A percentile compares a stretch with the other conserved stretches of the same genome.
phyloP scores from a whole-genome alignment of 768 basidiomycete species.

The Xerocomellus intermedius region DNA sequence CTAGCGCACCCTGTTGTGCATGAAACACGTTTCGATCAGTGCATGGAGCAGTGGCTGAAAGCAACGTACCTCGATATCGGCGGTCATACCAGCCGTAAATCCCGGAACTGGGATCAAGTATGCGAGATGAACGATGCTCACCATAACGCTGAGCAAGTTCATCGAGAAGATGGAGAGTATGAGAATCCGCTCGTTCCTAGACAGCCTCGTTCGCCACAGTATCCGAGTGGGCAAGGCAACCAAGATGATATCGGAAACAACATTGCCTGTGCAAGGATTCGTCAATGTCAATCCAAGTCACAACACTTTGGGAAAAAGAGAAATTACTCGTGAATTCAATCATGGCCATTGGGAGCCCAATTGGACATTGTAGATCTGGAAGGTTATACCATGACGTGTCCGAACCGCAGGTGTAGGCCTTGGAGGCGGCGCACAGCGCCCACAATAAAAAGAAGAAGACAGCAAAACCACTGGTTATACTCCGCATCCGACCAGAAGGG shows the following conservation, averaged over 20 bases:
- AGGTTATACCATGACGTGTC: slow-evolving; percentile 8
- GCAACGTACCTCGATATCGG: slow-evolving; percentile 14
- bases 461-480: background rate
- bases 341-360: background rate
- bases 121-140: slow-evolving; percentile 11
- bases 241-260: slow-evolving; percentile 10
- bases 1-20: slow-evolving; percentile 11
- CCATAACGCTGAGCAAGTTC: slow-evolving; percentile 7
- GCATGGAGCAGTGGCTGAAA: background rate
- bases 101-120: slow-evolving; percentile 12
- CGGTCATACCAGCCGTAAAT: slow-evolving; percentile 10
- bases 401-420: slow-evolving; percentile 12
- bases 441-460: slow-evolving; percentile 9
- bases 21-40: background rate
- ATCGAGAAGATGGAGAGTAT: slow-evolving; percentile 10
- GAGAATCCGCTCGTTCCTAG: slow-evolving; percentile 10
- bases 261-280: slow-evolving; percentile 1
- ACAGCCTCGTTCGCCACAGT: slow-evolving; percentile 5
- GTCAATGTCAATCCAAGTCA: slow-evolving; percentile 2
- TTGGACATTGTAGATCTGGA: background rate
- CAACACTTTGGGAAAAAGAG: background rate
- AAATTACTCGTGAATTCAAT: slow-evolving; percentile 10
- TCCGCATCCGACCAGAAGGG: background rate
- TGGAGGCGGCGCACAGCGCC: slow-evolving; percentile 2
- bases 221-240: slow-evolving; percentile 8